Evolutionary conservation across 441 rosid species (phyloP), one percentile per base, ranked within the genome.

Genomic region (Manihot esculenta): DNA sequence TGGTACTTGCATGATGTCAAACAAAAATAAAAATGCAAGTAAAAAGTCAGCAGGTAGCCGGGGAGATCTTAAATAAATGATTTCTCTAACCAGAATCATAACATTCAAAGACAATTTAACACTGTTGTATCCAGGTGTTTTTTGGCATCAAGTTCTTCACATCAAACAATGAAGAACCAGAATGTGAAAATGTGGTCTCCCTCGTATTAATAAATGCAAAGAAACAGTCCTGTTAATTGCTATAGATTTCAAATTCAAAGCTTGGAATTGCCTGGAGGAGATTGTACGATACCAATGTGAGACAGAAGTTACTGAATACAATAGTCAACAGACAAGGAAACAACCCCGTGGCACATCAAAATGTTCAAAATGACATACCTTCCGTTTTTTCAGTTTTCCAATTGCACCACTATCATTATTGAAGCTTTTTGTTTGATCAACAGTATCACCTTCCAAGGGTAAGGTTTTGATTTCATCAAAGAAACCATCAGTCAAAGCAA

Each of bases 381-480:
- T 86, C 66, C 71, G 84, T 76, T 83, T 87, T 75, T 85, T 84
- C 27, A 75, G 50, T 75, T 84, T 86, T 68, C 79, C 84, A 62
- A 15, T 73, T 75, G 76, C 82, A 48, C 79, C 68, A 62, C 71
- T 50, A 68, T 64, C 72, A 38, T 45, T 71, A 45, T 78, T 27
- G 21, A 77, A 66, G 71, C 76, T 63, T 21, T 70, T 30, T 73
- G 71, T 45, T 69, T 56, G 71, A 50, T 82, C 85, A 73, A 60
- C 76, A 64, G 65, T 75, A 59, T 78, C 77, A 66, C 77, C 87
- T 61, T 79, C 89, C 26, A 84, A 4, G 21, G 91, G 86, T 73
- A 91, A 79, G 69, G 78, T 81, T 77, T 88, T 88, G 77, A 89
- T 72, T 62, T 88, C 97, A 35, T 89, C 89, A 44, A 47, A 82